Evolutionary conservation across 2,329 filamentous ascomycete species (phyloP).

Genomic region (Pleomassaria siparia): DNA sequence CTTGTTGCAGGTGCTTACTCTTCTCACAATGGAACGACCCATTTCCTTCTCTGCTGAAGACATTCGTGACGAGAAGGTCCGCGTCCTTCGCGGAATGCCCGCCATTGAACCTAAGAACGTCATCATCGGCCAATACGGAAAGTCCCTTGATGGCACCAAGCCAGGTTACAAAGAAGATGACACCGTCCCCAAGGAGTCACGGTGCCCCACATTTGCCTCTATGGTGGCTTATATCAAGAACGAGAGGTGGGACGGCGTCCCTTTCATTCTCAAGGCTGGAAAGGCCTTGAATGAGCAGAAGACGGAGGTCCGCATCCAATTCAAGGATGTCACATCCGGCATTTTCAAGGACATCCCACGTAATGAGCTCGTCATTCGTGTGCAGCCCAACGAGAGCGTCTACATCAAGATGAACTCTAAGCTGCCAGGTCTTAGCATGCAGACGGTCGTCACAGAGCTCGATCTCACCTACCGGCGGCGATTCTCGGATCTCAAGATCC

Average conservation of each 20-base stretch:
- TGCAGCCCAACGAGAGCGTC: conserved; percentile 98
- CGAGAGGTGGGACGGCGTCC: conserved; percentile 98
- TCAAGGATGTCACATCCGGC: conserved; percentile 98
- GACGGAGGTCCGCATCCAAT: conserved; percentile 98
- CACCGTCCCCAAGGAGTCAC: conserved; percentile 93
- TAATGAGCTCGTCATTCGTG: conserved; percentile 98
- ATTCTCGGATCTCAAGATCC: conserved; percentile 99
- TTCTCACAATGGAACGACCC: conserved; percentile 96
- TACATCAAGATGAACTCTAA: conserved; percentile 99
- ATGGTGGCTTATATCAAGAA: conserved; percentile 99
- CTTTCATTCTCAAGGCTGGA: conserved; percentile 98
- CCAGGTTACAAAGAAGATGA: conserved; percentile 98
- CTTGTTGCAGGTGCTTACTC: conserved; percentile 90
- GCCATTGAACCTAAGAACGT: conserved; percentile 99
- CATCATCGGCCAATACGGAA: conserved; percentile 98
- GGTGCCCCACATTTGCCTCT: conserved; percentile 97
- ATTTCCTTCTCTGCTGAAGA: conserved; percentile 98
- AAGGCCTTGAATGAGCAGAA: conserved; percentile 99
- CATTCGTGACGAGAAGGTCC: conserved; percentile 97
- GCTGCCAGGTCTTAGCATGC: conserved; percentile 96
- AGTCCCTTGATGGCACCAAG: conserved; percentile 93
- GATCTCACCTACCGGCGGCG: conserved; percentile 96
- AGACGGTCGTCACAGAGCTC: conserved; percentile 97
- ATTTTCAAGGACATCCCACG: conserved; percentile 99
- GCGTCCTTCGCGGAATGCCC: conserved; percentile 89